Conservation (phyloP, 345 rosid species). For the Ailanthus altissimus region DNA sequence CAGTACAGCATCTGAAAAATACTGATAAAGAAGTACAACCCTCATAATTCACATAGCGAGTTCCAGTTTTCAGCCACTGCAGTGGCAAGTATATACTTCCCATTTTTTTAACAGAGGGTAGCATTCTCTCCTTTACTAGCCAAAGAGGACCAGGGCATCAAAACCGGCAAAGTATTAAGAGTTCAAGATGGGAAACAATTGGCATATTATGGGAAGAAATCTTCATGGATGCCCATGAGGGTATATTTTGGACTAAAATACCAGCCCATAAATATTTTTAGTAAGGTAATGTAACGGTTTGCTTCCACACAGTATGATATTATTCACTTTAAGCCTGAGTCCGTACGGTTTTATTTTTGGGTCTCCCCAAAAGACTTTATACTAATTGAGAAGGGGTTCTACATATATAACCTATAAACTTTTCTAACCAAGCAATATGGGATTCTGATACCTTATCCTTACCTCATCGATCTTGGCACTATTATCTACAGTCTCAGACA, state of each 20-base stretch:
- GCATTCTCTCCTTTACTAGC: not conserved
- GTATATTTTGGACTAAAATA: not conserved
- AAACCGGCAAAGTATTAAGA: not conserved
- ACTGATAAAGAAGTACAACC: not conserved
- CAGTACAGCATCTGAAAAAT: not conserved
- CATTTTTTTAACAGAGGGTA: not conserved
- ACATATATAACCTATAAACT: too few species aligned
- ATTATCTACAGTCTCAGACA: too few species aligned
- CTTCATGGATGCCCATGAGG: not conserved
- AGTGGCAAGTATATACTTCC: not conserved
- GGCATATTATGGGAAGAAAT: not conserved
- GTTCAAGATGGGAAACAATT: not conserved
- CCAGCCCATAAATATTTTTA: not conserved
- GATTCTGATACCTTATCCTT: too few species aligned
- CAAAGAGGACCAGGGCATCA: not conserved
- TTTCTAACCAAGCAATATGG: too few species aligned
- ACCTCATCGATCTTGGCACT: too few species aligned
- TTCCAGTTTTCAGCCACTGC: not conserved
- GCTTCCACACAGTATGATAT: too few species aligned
- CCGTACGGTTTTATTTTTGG: too few species aligned
- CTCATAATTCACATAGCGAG: not conserved
- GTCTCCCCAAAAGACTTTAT: too few species aligned
- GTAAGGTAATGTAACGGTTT: too few species aligned
- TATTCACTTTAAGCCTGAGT: too few species aligned
- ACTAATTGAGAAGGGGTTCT: too few species aligned